Evolutionary conservation across 805 yeast species (phyloP).

Genomic region (Zygosaccharomyces gambellarensis): DNA sequence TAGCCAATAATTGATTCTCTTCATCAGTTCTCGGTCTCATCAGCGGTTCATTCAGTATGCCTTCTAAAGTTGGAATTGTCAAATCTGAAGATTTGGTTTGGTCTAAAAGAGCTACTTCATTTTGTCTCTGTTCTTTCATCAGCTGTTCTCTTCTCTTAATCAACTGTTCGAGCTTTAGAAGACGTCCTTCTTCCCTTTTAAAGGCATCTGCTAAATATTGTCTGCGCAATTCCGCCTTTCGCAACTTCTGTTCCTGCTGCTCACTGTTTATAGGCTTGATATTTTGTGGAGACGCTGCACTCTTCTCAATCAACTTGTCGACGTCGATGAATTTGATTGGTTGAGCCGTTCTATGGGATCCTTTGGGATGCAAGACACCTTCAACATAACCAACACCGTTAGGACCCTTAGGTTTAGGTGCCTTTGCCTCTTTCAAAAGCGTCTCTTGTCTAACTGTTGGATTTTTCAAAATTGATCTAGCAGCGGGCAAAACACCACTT

Average conservation of each 20-base stretch:
- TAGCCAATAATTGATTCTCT: constrained; percentile 51
- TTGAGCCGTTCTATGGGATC: constrained; percentile 52
- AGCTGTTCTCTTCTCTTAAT: constrained; percentile 35
- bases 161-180: constrained; percentile 32
- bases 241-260: constrained; percentile 27
- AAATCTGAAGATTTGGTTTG: constrained; percentile 37
- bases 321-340: constrained; percentile 54
- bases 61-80: constrained; percentile 77
- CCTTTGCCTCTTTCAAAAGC: constrained; percentile 38
- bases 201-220: constrained; percentile 62
- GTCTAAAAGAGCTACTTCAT: constrained; percentile 26
- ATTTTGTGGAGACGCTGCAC: constrained; percentile 45
- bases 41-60: constrained; percentile 59
- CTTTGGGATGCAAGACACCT: constrained; percentile 62
- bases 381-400: constrained; percentile 60
- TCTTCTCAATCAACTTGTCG: constrained; percentile 49
- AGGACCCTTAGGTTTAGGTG: constrained; percentile 43
- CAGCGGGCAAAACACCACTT: constrained; percentile 77
- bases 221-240: constrained; percentile 61
- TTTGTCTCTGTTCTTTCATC: constrained; percentile 36
- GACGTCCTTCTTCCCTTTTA: constrained; percentile 46
- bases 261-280: constrained; percentile 21
- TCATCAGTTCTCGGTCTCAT: constrained; percentile 69
- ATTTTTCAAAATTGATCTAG: constrained; percentile 69
- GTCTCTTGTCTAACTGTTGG: constrained; percentile 48